Evolutionary conservation across 2,329 filamentous ascomycete genomes (phyloP).

Genomic region (Polytolypa hystricis): DNA sequence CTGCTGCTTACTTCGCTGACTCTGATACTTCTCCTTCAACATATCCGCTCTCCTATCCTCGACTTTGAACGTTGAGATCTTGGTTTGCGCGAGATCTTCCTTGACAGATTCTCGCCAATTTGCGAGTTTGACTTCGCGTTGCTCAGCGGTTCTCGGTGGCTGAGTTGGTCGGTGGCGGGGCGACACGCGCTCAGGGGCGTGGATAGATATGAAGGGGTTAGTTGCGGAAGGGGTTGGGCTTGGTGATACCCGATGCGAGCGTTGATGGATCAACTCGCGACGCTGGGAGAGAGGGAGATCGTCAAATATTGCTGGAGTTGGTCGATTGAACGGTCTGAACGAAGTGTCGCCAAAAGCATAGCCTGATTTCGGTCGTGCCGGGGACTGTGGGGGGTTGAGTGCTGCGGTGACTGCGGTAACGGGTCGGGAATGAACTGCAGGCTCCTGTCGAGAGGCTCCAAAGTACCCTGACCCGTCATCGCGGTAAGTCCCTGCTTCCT

Average conservation of each 20-base stretch:
- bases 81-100: slow-evolving; percentile 43
- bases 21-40: slow-evolving; percentile 52
- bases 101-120: slow-evolving; percentile 57
- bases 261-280: slow-evolving; percentile 48
- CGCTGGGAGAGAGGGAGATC: slow-evolving; percentile 63
- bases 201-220: no score
- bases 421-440: not conserved
- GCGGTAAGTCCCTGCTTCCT: not conserved
- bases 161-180: no score
- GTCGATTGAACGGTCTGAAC: not conserved
- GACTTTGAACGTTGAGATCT: slow-evolving; percentile 22
- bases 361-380: not conserved
- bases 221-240: no score
- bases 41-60: slow-evolving; percentile 34
- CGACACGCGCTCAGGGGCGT: no score
- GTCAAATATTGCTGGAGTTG: slow-evolving; percentile 38
- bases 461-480: not conserved
- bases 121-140: slow-evolving; percentile 48
- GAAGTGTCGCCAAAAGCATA: not conserved
- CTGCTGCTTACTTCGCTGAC: slow-evolving; percentile 48
- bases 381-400: not conserved
- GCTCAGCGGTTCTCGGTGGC: no score
- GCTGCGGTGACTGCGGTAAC: not conserved
- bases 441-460: not conserved
- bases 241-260: no score